Conservation (phyloP, 352 stramenopile genomes). For the Peronospora destructor region DNA sequence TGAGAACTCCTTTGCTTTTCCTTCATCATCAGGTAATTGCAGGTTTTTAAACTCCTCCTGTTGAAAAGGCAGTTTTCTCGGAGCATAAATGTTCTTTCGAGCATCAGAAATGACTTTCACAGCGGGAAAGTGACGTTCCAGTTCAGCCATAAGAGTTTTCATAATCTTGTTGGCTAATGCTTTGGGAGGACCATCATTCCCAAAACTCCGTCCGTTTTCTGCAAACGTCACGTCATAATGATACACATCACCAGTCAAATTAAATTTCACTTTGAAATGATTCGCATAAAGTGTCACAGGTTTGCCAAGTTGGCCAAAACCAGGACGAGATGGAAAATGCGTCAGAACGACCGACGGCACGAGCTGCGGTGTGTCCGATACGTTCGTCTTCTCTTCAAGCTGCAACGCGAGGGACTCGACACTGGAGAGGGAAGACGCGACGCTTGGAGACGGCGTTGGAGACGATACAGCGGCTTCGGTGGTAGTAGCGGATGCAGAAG, state of each 20-base stretch:
- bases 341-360: conserved; percentile 33
- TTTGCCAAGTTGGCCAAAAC: conserved; percentile 46
- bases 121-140: conserved; percentile 37
- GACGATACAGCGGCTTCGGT: conserved; percentile 2
- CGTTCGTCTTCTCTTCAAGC: conserved; percentile 37
- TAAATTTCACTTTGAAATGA: conserved; percentile 57
- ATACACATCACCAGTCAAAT: conserved; percentile 42
- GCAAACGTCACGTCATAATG: conserved; percentile 71
- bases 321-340: conserved; percentile 45
- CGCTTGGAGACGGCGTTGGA: conserved; percentile 5
- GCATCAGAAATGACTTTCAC: conserved; percentile 42
- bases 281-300: conserved; percentile 48
- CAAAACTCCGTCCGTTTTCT: conserved; percentile 28
- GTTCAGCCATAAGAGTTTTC: conserved; percentile 28
- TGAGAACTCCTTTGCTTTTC: conserved; percentile 36
- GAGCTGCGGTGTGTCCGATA: conserved; percentile 18
- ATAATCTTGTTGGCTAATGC: conserved; percentile 55
- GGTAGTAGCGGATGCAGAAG: background rate
- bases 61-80: conserved; percentile 38
- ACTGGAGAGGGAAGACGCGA: background rate
- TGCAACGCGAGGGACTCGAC: conserved; percentile 13
- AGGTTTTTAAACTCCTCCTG: conserved; percentile 34
- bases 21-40: conserved; percentile 37
- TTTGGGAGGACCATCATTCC: conserved; percentile 51
- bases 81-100: conserved; percentile 53